Evolutionary conservation across 768 basidiomycete species (phyloP).

Genomic region (Amanita molliuscula): DNA sequence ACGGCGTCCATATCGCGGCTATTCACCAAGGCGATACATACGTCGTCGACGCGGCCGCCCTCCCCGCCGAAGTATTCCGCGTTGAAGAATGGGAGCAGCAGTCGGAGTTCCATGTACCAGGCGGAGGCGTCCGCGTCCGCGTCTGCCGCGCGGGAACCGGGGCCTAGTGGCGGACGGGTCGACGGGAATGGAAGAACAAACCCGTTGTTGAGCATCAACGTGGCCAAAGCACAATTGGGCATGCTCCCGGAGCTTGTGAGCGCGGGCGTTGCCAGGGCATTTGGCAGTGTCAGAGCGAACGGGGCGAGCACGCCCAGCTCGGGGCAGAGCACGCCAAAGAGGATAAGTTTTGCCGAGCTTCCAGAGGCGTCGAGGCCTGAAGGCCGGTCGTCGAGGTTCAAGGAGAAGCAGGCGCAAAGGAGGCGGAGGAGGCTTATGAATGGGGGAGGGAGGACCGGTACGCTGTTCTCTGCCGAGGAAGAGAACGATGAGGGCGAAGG

Average conservation of each 20-base stretch:
- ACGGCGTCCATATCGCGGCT: slow-evolving; percentile 75
- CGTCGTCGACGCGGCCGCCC: slow-evolving; percentile 52
- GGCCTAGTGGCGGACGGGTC: background rate
- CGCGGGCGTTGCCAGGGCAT: slow-evolving; percentile 6
- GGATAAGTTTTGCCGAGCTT: slow-evolving; percentile 70
- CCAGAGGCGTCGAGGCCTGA: slow-evolving; percentile 42
- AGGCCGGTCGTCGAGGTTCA: slow-evolving; percentile 21
- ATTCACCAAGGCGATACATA: slow-evolving; percentile 49
- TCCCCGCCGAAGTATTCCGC: slow-evolving; percentile 44
- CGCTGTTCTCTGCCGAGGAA: slow-evolving; percentile 1
- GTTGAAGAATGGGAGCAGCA: slow-evolving; percentile 19
- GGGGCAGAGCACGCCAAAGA: slow-evolving; percentile 49
- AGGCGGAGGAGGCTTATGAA: slow-evolving; percentile 15
- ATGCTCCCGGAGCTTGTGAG: slow-evolving; percentile 4
- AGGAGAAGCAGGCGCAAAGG: slow-evolving; percentile 23
- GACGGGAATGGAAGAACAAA: background rate
- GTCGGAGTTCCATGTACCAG: slow-evolving; percentile 1
- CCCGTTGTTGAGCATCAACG: background rate
- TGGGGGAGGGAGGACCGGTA: slow-evolving; percentile 11
- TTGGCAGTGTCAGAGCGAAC: slow-evolving; percentile 14
- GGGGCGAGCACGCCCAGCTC: slow-evolving; percentile 34
- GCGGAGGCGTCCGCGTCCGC: background rate
- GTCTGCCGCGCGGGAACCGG: background rate
- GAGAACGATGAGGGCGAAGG: slow-evolving; percentile 6
- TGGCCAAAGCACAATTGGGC: background rate